phyloP scores from a whole-genome alignment of 331 rosid species.

The Ulmus americana region DNA sequence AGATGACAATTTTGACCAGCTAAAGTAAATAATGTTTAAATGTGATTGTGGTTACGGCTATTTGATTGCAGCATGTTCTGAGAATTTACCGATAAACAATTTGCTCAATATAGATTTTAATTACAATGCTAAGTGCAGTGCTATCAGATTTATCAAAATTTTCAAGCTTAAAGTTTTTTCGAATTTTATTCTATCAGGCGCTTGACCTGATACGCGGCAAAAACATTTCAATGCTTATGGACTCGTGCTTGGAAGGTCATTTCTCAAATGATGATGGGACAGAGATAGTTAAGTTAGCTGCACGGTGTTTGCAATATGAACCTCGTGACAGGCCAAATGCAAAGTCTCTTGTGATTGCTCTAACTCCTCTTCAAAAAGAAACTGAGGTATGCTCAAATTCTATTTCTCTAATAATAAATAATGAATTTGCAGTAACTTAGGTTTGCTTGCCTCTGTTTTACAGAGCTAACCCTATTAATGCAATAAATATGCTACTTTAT shows the following conservation, averaged over 20 bases:
- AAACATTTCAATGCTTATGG: slow-evolving; percentile 35
- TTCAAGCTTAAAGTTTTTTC: slow-evolving; percentile 3
- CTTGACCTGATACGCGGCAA: slow-evolving; percentile 34
- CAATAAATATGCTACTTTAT: slow-evolving; percentile 8
- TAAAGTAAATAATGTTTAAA: not conserved
- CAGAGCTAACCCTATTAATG: slow-evolving; percentile 6
- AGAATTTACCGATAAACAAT: not conserved
- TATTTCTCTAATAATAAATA: not conserved
- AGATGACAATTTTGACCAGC: not conserved
- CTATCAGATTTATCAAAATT: not conserved
- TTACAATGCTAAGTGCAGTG: not conserved
- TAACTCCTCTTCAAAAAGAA: slow-evolving; percentile 36
- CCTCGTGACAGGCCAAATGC: slow-evolving; percentile 37
- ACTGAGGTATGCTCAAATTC: slow-evolving; percentile 22
- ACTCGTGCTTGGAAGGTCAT: slow-evolving; percentile 40
- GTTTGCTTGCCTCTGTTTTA: slow-evolving; percentile 27
- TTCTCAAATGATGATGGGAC: slow-evolving; percentile 35
- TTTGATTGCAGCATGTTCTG: not conserved
- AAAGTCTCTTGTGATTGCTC: slow-evolving; percentile 29
- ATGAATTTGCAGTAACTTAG: slow-evolving; percentile 1
- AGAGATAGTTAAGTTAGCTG: slow-evolving; percentile 31
- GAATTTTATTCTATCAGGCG: slow-evolving; percentile 20
- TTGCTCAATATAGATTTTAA: not conserved
- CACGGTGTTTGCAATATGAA: slow-evolving; percentile 37
- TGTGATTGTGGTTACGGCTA: not conserved